Percentiles rank a stretch among this genome's conserved stretches.
phyloP scores from a whole-genome alignment of 2,329 filamentous ascomycete species.

The Microthyrium microscopicum region DNA sequence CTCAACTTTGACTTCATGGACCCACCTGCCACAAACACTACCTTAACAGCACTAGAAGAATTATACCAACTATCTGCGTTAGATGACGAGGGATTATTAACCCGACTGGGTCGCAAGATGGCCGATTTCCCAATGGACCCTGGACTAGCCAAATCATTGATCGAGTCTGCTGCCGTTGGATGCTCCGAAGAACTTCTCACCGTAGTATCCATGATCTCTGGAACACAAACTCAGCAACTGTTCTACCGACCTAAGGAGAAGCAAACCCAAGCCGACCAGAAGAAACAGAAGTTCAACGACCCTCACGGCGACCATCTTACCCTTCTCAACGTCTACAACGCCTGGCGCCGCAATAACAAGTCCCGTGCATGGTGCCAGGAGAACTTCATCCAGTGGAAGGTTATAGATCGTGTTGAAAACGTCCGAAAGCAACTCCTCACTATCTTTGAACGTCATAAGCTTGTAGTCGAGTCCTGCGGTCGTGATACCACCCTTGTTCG shows the following conservation, averaged over 20 bases:
- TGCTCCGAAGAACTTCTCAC: slow-evolving; percentile 90
- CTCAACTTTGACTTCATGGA: slow-evolving; percentile 99
- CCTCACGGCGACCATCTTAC: slow-evolving; percentile 89
- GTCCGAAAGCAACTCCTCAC: slow-evolving; percentile 81
- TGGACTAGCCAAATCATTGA: slow-evolving; percentile 74
- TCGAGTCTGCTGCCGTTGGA: slow-evolving; percentile 68
- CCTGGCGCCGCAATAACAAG: slow-evolving; percentile 77
- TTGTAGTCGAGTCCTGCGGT: slow-evolving; percentile 68
- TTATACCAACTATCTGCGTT: slow-evolving; percentile 81
- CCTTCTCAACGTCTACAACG: slow-evolving; percentile 88
- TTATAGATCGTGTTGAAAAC: slow-evolving; percentile 78
- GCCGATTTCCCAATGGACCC: slow-evolving; percentile 98
- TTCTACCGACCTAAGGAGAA: slow-evolving; percentile 98
- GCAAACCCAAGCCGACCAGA: slow-evolving; percentile 88
- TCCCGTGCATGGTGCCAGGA: slow-evolving; percentile 89
- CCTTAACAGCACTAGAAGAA: slow-evolving; percentile 91
- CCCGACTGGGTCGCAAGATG: slow-evolving; percentile 87
- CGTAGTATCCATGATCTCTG: slow-evolving; percentile 85
- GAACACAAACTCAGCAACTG: slow-evolving; percentile 50
- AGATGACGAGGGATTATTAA: slow-evolving; percentile 88
- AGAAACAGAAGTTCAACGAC: slow-evolving; percentile 95
- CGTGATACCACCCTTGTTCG: slow-evolving; percentile 75
- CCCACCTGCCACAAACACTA: slow-evolving; percentile 89
- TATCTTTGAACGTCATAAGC: slow-evolving; percentile 86
- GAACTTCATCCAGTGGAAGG: slow-evolving; percentile 88